Base-by-base conservation (phyloP, 352 stramenopile genomes). In the Phytophthora cajani region DNA sequence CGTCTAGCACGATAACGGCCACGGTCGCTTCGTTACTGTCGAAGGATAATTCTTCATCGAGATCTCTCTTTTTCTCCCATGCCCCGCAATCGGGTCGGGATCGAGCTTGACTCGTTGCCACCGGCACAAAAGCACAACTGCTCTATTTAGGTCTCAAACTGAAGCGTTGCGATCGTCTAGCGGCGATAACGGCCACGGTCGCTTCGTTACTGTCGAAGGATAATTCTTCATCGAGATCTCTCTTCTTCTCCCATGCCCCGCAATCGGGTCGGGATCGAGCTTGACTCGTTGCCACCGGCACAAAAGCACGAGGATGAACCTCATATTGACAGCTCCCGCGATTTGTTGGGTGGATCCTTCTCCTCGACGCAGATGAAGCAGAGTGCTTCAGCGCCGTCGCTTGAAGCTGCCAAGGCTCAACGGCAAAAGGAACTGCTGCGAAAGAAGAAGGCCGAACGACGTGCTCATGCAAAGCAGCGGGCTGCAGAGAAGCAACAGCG, bases 391-490 rank as follows among this genome's bases (percentile, higher is more conserved):
- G 14, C 58, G 7, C 9, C 44, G 14, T 58, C 67, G 11, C 30
- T 77, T 17, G 72, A 77, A 68, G 61, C 47, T 51, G 62, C 60
- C 59, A 74, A 69, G 42, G 64, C 72, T 3, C 72, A 77, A 50
- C 69, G 71, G 9, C 81, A 87, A 47, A 82, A 81, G 61, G 79
- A 89, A 17, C 61, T 80, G 17, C 56, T 89, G 2, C 58, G 62
- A 3, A 85, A 85, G 71, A 89, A 89, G 49, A 84, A 84, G 38
- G 71, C 71, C 5, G 79, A 89, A 44, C 71, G 79, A 53, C 75
- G 81, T 12, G 79, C 77, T 1, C 74, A 87, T 14, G 81, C 79
- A 21, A 84, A 80, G 40, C 72, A 83, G 17, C 67, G 81, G 23
- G 53, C 62, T 2, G 60, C 54, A 11, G 73, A 83, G 52, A 75